Conservation (phyloP, 306 rosid species). For the Quercus alba region DNA sequence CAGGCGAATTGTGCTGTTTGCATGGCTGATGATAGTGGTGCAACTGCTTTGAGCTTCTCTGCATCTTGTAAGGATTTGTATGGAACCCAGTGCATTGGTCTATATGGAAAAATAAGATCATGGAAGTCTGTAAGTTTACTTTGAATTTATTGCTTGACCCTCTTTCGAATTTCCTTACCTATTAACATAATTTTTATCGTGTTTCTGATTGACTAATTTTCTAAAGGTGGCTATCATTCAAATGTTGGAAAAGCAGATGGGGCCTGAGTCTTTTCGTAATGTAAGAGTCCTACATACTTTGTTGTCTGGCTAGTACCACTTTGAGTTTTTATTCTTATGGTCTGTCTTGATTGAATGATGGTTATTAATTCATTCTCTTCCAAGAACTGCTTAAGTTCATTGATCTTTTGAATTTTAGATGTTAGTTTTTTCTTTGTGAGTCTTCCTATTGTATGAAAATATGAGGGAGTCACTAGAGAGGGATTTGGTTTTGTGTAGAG, state of each 20-base stretch:
- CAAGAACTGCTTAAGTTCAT: too few relatives aligned
- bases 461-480: too few relatives aligned
- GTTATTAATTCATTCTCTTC: too few relatives aligned
- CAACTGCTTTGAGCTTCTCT: constrained; percentile 83
- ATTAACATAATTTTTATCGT: background rate
- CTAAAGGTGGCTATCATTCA: constrained; percentile 92
- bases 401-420: too few relatives aligned
- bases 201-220: background rate
- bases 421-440: too few relatives aligned
- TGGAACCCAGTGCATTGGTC: constrained; percentile 90
- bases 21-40: constrained; percentile 76
- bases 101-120: constrained; percentile 84
- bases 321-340: background rate
- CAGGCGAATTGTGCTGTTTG: constrained; percentile 95
- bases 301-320: background rate
- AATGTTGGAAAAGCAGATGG: constrained; percentile 99
- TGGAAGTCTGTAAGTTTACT: constrained; percentile 87
- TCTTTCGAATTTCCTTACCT: background rate
- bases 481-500: too few relatives aligned
- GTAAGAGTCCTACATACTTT: constrained; percentile 44
- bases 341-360: too few relatives aligned
- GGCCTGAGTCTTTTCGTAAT: constrained; percentile 94
- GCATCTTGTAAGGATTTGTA: constrained; percentile 88
- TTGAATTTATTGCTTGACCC: background rate
- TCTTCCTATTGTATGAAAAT: too few relatives aligned